Evolutionary conservation across 1,139 yeast species (phyloP).

Genomic region (Pichia sp.): DNA sequence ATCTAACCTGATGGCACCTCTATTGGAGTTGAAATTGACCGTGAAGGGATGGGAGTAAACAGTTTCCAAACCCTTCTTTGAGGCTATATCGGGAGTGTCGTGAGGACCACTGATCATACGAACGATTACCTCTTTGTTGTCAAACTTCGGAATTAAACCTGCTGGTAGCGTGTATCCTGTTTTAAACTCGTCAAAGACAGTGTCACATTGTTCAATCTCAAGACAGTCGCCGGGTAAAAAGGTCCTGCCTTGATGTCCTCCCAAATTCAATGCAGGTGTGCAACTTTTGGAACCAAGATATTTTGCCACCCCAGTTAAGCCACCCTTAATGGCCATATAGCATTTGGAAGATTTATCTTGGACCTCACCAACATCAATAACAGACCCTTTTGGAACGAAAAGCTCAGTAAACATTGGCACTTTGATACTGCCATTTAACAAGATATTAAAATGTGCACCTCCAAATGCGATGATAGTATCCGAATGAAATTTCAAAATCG

Average conservation of each 20-base stretch:
- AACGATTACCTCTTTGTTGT: slow-evolving; percentile 30
- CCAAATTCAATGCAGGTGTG: slow-evolving; percentile 35
- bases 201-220: slow-evolving; percentile 19
- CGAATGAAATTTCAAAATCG: slow-evolving; percentile 33
- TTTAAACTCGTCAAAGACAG: slow-evolving; percentile 13
- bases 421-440: slow-evolving; percentile 25
- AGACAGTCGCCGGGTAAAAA: slow-evolving; percentile 37
- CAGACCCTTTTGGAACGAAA: slow-evolving; percentile 31
- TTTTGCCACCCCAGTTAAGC: slow-evolving; percentile 36
- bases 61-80: slow-evolving; percentile 30
- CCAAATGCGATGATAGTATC: slow-evolving; percentile 32
- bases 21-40: slow-evolving; percentile 37
- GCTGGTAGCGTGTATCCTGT: slow-evolving; percentile 30
- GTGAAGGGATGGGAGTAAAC: slow-evolving; percentile 31
- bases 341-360: slow-evolving; percentile 30
- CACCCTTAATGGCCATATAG: slow-evolving; percentile 37
- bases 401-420: slow-evolving; percentile 35
- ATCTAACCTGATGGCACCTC: slow-evolving; percentile 37
- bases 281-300: slow-evolving; percentile 38
- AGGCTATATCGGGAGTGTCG: slow-evolving; percentile 36
- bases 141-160: slow-evolving; percentile 24
- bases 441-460: slow-evolving; percentile 32
- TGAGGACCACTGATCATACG: slow-evolving; percentile 38
- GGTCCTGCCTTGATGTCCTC: slow-evolving; percentile 40
- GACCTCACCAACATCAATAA: slow-evolving; percentile 33